These are phyloP conservation scores for Neoascochyta sp. DNA, from an alignment of 2,329 filamentous ascomycete species.

Conservation along the genomic window DNA sequence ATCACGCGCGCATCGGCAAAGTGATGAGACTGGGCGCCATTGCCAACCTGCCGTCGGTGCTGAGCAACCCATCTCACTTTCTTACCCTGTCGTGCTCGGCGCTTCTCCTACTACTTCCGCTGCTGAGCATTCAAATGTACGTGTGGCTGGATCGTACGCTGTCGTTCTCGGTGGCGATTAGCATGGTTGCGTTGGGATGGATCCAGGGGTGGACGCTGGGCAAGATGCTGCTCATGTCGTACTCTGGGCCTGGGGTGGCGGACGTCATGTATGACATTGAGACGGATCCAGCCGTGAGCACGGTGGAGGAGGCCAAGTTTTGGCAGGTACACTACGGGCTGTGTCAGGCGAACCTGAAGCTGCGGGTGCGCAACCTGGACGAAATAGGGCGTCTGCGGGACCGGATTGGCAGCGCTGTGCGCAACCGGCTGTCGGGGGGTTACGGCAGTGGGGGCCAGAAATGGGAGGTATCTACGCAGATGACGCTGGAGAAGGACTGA, in stretches of 20 bases:
- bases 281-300: conserved; percentile 68
- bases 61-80: conserved; percentile 93
- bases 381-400: conserved; percentile 69
- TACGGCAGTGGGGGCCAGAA: conserved; percentile 76
- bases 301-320: conserved; percentile 86
- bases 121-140: conserved; percentile 77
- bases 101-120: conserved; percentile 73
- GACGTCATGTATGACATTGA: conserved; percentile 83
- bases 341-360: conserved; percentile 89
- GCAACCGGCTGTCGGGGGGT: conserved; percentile 80
- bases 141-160: conserved; percentile 79
- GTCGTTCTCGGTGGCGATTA: conserved; percentile 73
- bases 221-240: conserved; percentile 94
- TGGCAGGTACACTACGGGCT: conserved; percentile 99
- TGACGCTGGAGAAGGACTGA: conserved; percentile 54
- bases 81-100: conserved; percentile 84
- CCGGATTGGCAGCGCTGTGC: conserved; percentile 72
- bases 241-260: conserved; percentile 58
- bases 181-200: conserved; percentile 84
- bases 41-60: conserved; percentile 74
- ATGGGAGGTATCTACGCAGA: conserved; percentile 92
- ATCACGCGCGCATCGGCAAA: conserved; percentile 87
- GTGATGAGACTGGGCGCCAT: conserved; percentile 85
- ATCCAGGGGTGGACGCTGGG: conserved; percentile 82
- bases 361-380: conserved; percentile 64